phyloP scores from a whole-genome alignment of 208 protist genomes.

The Endotrypanum monterogeii region DNA sequence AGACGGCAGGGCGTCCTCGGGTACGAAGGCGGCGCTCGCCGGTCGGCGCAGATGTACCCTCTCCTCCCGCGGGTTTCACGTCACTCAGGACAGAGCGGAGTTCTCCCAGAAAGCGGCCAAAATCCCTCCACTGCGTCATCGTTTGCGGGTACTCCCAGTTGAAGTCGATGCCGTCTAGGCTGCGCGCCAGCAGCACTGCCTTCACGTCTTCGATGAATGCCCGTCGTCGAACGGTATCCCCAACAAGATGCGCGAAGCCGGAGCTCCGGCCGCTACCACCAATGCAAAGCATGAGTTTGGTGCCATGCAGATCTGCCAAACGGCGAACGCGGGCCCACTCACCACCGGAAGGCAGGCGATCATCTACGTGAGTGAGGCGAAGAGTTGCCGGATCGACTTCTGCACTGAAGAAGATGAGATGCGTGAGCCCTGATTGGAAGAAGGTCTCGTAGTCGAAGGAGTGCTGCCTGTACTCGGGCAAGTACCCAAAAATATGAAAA shows the following conservation, averaged over 20 bases:
- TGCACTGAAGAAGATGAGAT: slow-evolving; percentile 79
- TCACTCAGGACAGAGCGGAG: slow-evolving; percentile 27
- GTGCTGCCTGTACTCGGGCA: slow-evolving; percentile 67
- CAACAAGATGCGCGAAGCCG: slow-evolving; percentile 47
- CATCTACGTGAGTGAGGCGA: slow-evolving; percentile 31
- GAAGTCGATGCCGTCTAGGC: slow-evolving; percentile 74
- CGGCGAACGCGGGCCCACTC: slow-evolving; percentile 38
- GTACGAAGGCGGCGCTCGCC: not conserved
- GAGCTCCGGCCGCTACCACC: slow-evolving; percentile 62
- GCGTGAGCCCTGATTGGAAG: slow-evolving; percentile 57
- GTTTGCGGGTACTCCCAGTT: slow-evolving; percentile 77
- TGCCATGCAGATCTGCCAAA: slow-evolving; percentile 41
- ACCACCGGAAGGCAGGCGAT: slow-evolving; percentile 43
- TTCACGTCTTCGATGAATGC: slow-evolving; percentile 42
- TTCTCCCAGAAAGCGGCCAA: slow-evolving; percentile 41
- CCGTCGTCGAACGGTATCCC: slow-evolving; percentile 17
- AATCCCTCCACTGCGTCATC: slow-evolving; percentile 44
- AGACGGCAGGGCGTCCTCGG: slow-evolving; percentile 8
- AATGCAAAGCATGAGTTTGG: slow-evolving; percentile 63
- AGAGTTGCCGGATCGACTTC: slow-evolving; percentile 45
- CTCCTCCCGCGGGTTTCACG: not conserved
- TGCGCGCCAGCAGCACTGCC: slow-evolving; percentile 29
- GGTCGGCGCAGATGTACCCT: not conserved
- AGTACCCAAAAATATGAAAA: slow-evolving; percentile 70
- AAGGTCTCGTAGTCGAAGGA: slow-evolving; percentile 50